phyloP scores from a whole-genome alignment of 2,329 filamentous ascomycete species.

The Ascochyta lentis region DNA sequence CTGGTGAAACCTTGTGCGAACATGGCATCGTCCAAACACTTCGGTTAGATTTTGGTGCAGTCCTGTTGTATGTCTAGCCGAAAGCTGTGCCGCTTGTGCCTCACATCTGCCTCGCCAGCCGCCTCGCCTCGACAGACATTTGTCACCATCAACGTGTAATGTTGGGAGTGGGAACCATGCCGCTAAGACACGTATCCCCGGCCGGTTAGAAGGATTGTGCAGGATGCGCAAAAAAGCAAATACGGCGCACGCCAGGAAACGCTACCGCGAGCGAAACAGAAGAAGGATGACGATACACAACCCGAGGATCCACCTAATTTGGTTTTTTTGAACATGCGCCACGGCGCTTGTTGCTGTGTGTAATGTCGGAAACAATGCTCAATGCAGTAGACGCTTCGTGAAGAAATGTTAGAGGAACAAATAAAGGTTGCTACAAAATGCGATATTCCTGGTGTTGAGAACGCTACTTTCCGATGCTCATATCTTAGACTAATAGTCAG shows the following conservation, averaged over 20 bases:
- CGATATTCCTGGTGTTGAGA: neutral
- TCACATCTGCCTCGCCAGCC: constrained; percentile 2
- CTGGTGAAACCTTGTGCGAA: neutral
- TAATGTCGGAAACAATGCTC: neutral
- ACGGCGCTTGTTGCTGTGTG: neutral
- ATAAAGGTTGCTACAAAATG: neutral
- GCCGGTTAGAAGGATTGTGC: neutral
- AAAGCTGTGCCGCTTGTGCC: neutral
- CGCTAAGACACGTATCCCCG: constrained; percentile 1
- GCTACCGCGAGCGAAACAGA: constrained; percentile 1
- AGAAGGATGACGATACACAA: neutral
- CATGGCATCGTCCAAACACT: neutral
- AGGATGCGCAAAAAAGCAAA: constrained; percentile 16
- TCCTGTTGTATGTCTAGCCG: neutral
- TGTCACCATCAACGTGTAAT: neutral
- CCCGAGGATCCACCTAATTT: neutral
- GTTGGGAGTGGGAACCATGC: neutral
- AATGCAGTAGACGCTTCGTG: constrained; percentile 1
- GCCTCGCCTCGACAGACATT: neutral
- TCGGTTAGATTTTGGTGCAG: neutral
- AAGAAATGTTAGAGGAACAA: neutral
- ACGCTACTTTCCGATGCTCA: neutral
- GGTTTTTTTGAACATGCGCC: neutral
- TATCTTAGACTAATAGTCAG: too few relatives aligned
- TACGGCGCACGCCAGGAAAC: neutral